Conservation (phyloP, 2,329 filamentous ascomycete species). For the Stemphylium vesicarium region DNA sequence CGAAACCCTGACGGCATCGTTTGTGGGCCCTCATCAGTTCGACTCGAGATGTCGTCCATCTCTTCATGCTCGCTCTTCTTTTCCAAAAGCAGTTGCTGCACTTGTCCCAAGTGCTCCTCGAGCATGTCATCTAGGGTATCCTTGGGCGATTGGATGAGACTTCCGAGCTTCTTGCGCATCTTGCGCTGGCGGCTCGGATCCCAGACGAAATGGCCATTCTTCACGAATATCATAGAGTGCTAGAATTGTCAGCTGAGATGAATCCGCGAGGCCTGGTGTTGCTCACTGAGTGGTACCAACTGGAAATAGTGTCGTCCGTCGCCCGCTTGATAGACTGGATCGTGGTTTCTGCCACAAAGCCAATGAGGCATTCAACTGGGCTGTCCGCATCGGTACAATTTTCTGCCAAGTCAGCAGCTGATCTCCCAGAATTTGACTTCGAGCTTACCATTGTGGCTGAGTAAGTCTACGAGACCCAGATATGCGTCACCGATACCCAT, state of each 20-base stretch:
- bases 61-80: conserved; percentile 51
- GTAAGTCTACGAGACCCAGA: conserved; percentile 78
- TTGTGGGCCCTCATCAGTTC: conserved; percentile 29
- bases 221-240: conserved; percentile 80
- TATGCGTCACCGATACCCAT: conserved; percentile 92
- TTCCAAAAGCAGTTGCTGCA: conserved; percentile 55
- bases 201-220: conserved; percentile 76
- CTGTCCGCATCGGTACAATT: conserved; percentile 64
- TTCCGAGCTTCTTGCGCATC: conserved; percentile 64
- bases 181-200: conserved; percentile 65
- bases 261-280: background rate
- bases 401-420: conserved; percentile 43
- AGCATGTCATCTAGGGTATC: conserved; percentile 64
- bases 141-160: conserved; percentile 55
- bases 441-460: conserved; percentile 73
- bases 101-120: conserved; percentile 57
- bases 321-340: conserved; percentile 73
- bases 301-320: conserved; percentile 73
- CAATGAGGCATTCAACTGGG: conserved; percentile 72
- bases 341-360: conserved; percentile 77
- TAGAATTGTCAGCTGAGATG: conserved; percentile 26
- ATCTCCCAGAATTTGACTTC: background rate
- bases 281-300: conserved; percentile 78
- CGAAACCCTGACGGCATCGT: conserved; percentile 17
- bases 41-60: conserved; percentile 24